phyloP scores from a whole-genome alignment of 2,329 filamentous ascomycete species.

The Tetracladium maxilliforme region DNA sequence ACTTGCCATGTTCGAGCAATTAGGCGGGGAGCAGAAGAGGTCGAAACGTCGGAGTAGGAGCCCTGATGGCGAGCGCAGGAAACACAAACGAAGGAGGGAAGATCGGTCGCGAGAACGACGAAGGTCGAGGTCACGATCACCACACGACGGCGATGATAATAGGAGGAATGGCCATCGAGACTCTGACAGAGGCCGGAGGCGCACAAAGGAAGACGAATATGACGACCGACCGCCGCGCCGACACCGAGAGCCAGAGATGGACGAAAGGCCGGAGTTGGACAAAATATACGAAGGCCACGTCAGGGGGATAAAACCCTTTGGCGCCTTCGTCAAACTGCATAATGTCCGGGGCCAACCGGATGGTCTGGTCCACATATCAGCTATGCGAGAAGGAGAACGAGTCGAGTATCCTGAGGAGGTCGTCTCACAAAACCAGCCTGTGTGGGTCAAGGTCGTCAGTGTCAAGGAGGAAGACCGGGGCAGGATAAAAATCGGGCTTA shows the following conservation, averaged over 20 bases:
- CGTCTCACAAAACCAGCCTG: conserved; percentile 61
- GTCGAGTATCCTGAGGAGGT: conserved; percentile 89
- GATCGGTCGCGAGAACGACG: conserved; percentile 26
- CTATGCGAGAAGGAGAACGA: conserved; percentile 68
- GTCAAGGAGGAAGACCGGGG: conserved; percentile 67
- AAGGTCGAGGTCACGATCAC: conserved; percentile 39
- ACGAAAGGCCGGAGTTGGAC: conserved; percentile 65
- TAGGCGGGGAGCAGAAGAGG: conserved; percentile 50
- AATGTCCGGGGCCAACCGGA: conserved; percentile 81
- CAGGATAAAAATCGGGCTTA: conserved; percentile 77
- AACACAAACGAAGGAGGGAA: conserved; percentile 17
- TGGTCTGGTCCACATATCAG: conserved; percentile 86
- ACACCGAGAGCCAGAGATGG: conserved; percentile 58
- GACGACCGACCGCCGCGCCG: conserved; percentile 40
- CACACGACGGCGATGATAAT: conserved; percentile 18
- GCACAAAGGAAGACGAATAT: conserved; percentile 21
- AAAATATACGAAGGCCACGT: conserved; percentile 87
- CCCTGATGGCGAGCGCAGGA: conserved; percentile 22
- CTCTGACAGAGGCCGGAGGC: conserved; percentile 32
- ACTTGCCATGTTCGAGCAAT: conserved; percentile 74
- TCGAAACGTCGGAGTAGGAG: conserved; percentile 30
- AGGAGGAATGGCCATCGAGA: conserved; percentile 31
- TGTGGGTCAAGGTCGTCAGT: conserved; percentile 87
- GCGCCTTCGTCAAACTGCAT: conserved; percentile 84
- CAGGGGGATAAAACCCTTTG: conserved; percentile 89